phyloP scores from a whole-genome alignment of 805 yeast species.

The Candida sanyiensis region DNA sequence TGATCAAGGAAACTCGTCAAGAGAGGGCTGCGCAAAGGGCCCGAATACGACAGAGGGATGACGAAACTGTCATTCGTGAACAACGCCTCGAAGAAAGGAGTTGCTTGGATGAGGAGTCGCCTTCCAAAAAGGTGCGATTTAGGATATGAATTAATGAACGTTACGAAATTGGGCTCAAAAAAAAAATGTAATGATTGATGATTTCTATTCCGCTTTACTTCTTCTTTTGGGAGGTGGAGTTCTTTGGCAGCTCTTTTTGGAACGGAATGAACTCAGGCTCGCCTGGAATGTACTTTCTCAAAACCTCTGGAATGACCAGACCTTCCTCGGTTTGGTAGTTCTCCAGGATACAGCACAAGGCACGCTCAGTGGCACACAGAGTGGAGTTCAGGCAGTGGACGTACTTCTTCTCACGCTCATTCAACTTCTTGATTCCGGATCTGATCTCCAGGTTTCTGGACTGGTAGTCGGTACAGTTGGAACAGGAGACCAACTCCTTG shows the following conservation, averaged over 20 bases:
- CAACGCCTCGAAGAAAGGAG: too few species aligned
- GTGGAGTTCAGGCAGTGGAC: constrained; percentile 98
- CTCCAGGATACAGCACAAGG: constrained; percentile 93
- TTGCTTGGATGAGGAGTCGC: constrained; percentile 2
- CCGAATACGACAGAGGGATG: constrained; percentile 8
- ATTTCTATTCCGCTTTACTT: constrained; percentile 19
- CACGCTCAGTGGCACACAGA: constrained; percentile 96
- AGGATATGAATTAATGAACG: constrained; percentile 1
- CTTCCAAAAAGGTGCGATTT: constrained; percentile 14
- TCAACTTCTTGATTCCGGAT: constrained; percentile 95
- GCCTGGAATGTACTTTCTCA: constrained; percentile 95
- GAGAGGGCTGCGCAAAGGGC: constrained; percentile 9
- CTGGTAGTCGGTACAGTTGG: constrained; percentile 99
- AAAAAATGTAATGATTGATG: too few species aligned
- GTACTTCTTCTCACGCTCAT: constrained; percentile 93
- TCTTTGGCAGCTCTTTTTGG: constrained; percentile 87
- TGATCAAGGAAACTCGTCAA: constrained; percentile 11
- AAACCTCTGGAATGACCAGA: constrained; percentile 85
- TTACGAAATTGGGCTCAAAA: too few species aligned
- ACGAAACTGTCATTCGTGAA: too few species aligned
- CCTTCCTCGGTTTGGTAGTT: constrained; percentile 98
- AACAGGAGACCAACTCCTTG: constrained; percentile 96
- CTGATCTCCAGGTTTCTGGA: constrained; percentile 97
- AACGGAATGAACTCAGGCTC: constrained; percentile 96
- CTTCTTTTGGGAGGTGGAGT: constrained; percentile 77